These are phyloP conservation scores for Pythium chondricola DNA, from an alignment of 352 stramenopile genomes.

Conservation along the genomic window DNA sequence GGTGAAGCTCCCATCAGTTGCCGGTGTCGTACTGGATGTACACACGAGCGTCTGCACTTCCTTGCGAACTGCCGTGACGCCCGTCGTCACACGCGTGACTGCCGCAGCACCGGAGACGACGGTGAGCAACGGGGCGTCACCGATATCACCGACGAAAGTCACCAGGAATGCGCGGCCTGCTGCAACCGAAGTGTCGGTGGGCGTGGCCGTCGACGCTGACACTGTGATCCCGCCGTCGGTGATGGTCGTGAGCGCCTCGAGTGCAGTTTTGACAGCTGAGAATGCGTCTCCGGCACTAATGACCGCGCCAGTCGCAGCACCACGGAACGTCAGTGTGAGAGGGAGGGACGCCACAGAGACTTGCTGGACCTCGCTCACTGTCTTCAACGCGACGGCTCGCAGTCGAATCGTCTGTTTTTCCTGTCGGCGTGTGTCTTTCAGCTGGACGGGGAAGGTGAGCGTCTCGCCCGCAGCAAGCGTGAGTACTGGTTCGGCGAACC, in stretches of 20 bases:
- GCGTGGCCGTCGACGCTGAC: constrained; percentile 29
- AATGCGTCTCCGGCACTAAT: constrained; percentile 37
- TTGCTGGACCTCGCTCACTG: constrained; percentile 49
- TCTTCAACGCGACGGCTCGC: constrained; percentile 40
- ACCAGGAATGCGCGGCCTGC: constrained; percentile 46
- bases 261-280: constrained; percentile 32
- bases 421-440: constrained; percentile 81
- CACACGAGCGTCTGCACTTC: constrained; percentile 83
- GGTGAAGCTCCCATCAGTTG: constrained; percentile 38
- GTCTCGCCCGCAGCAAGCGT: constrained; percentile 44
- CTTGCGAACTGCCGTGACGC: constrained; percentile 39
- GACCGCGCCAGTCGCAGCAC: constrained; percentile 27
- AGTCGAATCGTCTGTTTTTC: constrained; percentile 64
- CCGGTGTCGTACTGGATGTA: constrained; percentile 28
- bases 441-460: constrained; percentile 84
- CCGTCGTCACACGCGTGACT: constrained; percentile 25
- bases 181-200: constrained; percentile 22
- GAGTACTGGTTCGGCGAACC: constrained; percentile 46
- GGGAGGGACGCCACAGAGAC: constrained; percentile 30
- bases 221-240: constrained; percentile 68
- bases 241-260: constrained; percentile 85
- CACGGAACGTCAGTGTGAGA: constrained; percentile 57
- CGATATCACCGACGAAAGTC: constrained; percentile 54
- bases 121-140: constrained; percentile 37
- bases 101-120: constrained; percentile 21